These are phyloP conservation scores for Psidium friedrichsthalianum DNA, from an alignment of 345 rosid genomes.

Conservation along the genomic window DNA sequence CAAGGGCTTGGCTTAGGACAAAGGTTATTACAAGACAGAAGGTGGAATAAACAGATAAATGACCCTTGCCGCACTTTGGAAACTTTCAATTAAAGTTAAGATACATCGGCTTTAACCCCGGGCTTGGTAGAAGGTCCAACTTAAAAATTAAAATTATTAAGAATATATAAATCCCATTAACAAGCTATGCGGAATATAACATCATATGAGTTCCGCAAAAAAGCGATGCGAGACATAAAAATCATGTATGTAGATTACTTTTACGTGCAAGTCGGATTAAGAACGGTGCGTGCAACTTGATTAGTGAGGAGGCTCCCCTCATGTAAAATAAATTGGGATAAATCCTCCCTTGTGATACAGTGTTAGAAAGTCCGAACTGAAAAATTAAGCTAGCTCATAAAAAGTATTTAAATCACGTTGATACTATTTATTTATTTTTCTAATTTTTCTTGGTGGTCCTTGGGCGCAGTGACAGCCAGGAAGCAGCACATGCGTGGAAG, in stretches of 20 bases:
- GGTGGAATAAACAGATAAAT: no score
- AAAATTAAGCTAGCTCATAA: neutral
- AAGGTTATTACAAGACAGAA: no score
- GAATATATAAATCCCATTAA: no score
- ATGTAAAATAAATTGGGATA: no score
- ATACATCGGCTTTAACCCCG: no score
- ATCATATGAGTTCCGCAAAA: accelerated
- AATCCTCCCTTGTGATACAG: no score
- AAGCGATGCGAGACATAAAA: accelerated
- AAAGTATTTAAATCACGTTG: neutral
- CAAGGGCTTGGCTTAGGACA: no score
- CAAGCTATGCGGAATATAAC: neutral
- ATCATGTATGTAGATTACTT: accelerated
- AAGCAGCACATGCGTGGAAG: neutral
- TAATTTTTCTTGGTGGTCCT: neutral
- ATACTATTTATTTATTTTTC: neutral
- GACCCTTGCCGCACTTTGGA: no score
- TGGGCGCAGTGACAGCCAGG: neutral
- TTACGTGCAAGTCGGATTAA: neutral
- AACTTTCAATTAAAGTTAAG: no score
- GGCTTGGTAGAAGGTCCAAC: no score
- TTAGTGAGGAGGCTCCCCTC: neutral
- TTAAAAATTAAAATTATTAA: no score
- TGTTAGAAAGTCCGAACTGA: neutral
- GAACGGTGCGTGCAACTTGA: neutral